These are phyloP conservation scores for Picochlorum sp. DNA, from an alignment of 139 green algal species.

Conservation along the genomic window DNA sequence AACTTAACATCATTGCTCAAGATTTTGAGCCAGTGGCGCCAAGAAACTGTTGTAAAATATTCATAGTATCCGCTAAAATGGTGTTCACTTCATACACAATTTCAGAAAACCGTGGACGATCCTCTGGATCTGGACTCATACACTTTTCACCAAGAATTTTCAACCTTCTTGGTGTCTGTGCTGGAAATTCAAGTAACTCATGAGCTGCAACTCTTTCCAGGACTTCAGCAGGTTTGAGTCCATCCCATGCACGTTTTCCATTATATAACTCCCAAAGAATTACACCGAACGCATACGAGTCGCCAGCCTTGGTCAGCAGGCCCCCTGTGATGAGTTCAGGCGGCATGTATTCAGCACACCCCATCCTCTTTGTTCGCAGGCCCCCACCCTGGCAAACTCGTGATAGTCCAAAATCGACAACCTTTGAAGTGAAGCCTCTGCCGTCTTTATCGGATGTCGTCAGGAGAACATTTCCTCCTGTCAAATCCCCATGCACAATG, in stretches of 20 bases:
- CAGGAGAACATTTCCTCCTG: conserved; percentile 32
- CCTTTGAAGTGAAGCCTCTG: conserved; percentile 26
- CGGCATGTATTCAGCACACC: conserved; percentile 37
- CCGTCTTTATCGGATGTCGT: conserved; percentile 27
- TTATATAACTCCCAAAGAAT: conserved; percentile 35
- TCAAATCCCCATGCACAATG: conserved; percentile 34
- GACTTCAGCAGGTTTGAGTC: conserved; percentile 33
- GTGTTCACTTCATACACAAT: conserved; percentile 29
- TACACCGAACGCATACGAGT: conserved; percentile 42
- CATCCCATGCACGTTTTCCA: conserved; percentile 31
- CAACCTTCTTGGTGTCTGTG: conserved; percentile 27
- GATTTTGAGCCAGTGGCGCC: neutral
- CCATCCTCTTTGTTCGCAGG: conserved; percentile 26
- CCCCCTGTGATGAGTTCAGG: conserved; percentile 30
- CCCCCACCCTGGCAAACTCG: conserved; percentile 31
- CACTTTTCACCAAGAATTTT: conserved; percentile 28
- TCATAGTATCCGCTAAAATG: conserved; percentile 26
- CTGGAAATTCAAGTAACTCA: conserved; percentile 31
- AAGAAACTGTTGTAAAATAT: conserved; percentile 32
- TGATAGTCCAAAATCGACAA: conserved; percentile 68
- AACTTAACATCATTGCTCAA: neutral
- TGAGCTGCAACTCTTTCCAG: conserved; percentile 29
- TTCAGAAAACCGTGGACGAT: conserved; percentile 26
- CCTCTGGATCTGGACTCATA: conserved; percentile 15
- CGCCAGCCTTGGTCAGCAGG: conserved; percentile 26